Conservation (phyloP, 306 rosid species). For the Vicia sativa region DNA sequence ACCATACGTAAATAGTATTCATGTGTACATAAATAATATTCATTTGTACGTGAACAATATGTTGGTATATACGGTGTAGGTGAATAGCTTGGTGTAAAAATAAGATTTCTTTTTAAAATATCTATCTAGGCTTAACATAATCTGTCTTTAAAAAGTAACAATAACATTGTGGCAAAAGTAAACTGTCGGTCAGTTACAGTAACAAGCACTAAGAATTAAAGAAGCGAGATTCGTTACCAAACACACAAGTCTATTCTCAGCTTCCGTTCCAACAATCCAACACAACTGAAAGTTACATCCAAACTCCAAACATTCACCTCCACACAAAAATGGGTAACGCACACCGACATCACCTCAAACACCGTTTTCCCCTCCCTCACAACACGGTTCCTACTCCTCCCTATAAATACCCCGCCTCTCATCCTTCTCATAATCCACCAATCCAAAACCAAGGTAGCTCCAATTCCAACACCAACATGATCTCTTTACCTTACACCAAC, state of each 20-base stretch:
- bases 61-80: too few relatives aligned
- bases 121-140: too few relatives aligned
- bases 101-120: too few relatives aligned
- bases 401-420: constrained; percentile 42
- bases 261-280: background rate
- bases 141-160: background rate
- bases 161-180: background rate
- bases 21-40: too few relatives aligned
- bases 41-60: too few relatives aligned
- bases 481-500: constrained; percentile 63
- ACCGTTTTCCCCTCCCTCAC: constrained; percentile 35
- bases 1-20: too few relatives aligned
- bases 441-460: constrained; percentile 25
- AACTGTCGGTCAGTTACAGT: too few relatives aligned
- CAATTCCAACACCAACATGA: constrained; percentile 27
- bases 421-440: constrained; percentile 1
- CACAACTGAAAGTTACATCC: constrained; percentile 1
- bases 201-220: background rate
- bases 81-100: too few relatives aligned
- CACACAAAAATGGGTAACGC: constrained; percentile 66
- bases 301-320: background rate
- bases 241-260: background rate
- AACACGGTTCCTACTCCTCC: constrained; percentile 34
- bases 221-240: background rate
- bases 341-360: constrained; percentile 45